These are phyloP conservation scores for Penicillium taxi DNA, from an alignment of 495 filamentous ascomycete genomes.

Conservation along the genomic window DNA sequence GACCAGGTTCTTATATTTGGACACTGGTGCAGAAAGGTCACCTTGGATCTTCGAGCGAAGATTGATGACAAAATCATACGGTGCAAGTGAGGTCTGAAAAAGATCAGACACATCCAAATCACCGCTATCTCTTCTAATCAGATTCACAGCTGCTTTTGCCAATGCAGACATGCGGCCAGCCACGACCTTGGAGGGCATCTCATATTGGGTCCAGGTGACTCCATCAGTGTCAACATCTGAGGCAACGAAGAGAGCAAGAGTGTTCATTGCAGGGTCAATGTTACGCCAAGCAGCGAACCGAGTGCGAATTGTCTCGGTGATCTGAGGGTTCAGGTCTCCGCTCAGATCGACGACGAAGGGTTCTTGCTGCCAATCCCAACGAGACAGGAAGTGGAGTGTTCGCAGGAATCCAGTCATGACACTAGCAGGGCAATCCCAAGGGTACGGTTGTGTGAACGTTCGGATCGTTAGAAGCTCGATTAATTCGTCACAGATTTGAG, in stretches of 20 bases:
- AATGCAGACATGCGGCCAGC: constrained; percentile 76
- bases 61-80: constrained; percentile 81
- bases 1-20: constrained; percentile 66
- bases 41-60: constrained; percentile 45
- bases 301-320: constrained; percentile 53
- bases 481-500: constrained; percentile 68
- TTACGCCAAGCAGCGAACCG: constrained; percentile 69
- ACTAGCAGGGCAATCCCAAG: constrained; percentile 71
- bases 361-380: constrained; percentile 85
- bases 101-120: constrained; percentile 52
- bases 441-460: constrained; percentile 72
- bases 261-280: constrained; percentile 82
- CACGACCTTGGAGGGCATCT: constrained; percentile 67
- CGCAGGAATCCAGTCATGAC: constrained; percentile 75
- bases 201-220: constrained; percentile 66
- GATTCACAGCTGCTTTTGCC: constrained; percentile 59
- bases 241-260: constrained; percentile 70
- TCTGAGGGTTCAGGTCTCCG: constrained; percentile 44
- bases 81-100: constrained; percentile 58
- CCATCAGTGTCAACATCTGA: constrained; percentile 71
- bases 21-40: constrained; percentile 17
- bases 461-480: constrained; percentile 72
- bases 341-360: constrained; percentile 70
- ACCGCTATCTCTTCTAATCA: constrained; percentile 49
- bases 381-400: constrained; percentile 64